Conservation (phyloP, 768 basidiomycete genomes). For the Sarcodon aspratus region DNA sequence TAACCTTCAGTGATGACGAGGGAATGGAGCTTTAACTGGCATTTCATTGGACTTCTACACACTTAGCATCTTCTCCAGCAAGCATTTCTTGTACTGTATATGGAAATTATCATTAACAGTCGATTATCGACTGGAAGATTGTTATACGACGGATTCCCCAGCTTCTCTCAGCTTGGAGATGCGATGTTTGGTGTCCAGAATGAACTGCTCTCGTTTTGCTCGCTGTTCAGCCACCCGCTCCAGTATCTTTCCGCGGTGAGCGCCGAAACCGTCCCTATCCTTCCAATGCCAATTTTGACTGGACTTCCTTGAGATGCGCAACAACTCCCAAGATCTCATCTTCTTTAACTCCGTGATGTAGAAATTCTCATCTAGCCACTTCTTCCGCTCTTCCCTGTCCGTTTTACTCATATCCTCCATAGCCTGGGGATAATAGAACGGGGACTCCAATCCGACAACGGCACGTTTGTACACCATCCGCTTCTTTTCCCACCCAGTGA, state of each 20-base stretch:
- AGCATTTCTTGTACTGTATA: too few relatives aligned
- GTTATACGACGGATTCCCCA: neutral
- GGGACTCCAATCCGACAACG: slow-evolving; percentile 82
- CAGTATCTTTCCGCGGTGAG: slow-evolving; percentile 38
- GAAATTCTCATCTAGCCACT: slow-evolving; percentile 57
- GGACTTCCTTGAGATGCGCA: slow-evolving; percentile 24
- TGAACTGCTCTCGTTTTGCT: slow-evolving; percentile 27
- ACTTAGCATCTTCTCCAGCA: too few relatives aligned
- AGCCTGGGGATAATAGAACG: slow-evolving; percentile 86
- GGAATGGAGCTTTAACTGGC: neutral
- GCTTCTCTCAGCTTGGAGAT: slow-evolving; percentile 14
- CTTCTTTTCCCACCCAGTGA: slow-evolving; percentile 17
- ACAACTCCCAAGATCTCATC: slow-evolving; percentile 20
- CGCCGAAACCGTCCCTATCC: slow-evolving; percentile 12
- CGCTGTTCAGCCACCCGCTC: slow-evolving; percentile 36
- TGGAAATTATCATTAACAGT: too few relatives aligned
- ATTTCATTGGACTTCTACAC: too few relatives aligned
- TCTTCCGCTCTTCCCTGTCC: slow-evolving; percentile 41
- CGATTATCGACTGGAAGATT: neutral
- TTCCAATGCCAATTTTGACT: slow-evolving; percentile 28
- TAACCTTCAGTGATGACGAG: neutral
- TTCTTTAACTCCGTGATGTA: slow-evolving; percentile 23
- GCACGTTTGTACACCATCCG: slow-evolving; percentile 78
- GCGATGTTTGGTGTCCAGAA: slow-evolving; percentile 23
- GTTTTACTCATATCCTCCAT: slow-evolving; percentile 64